phyloP scores from a whole-genome alignment of 306 rosid species.

The Arachis hypogaea region DNA sequence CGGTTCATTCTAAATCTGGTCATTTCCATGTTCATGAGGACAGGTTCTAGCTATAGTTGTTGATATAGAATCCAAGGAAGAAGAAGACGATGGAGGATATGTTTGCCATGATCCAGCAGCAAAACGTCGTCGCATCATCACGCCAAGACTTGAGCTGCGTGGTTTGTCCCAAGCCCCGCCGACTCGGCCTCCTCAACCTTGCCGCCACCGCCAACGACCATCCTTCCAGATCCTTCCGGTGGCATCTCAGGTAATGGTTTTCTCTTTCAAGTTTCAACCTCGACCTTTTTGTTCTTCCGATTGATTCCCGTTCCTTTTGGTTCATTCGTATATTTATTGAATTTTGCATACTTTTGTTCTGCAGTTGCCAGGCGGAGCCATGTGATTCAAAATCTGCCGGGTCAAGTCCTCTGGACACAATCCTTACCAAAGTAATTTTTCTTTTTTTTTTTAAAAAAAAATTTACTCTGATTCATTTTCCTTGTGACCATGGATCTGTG shows the following conservation, averaged over 20 bases:
- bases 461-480: not conserved
- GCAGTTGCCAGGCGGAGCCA: slow-evolving; percentile 72
- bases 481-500: not conserved
- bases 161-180: slow-evolving; percentile 96
- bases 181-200: slow-evolving; percentile 57
- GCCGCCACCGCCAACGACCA: slow-evolving; percentile 56
- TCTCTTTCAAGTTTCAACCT: not conserved
- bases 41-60: slow-evolving; percentile 36
- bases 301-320: not conserved
- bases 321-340: slow-evolving; percentile 12
- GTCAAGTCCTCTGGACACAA: slow-evolving; percentile 63
- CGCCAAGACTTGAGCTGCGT: slow-evolving; percentile 63
- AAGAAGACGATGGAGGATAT: slow-evolving; percentile 76
- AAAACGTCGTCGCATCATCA: slow-evolving; percentile 65
- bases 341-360: not conserved
- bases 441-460: too few relatives aligned
- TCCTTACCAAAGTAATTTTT: slow-evolving; percentile 68
- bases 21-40: not conserved
- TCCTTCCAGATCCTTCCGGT: slow-evolving; percentile 55
- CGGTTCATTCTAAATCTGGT: not conserved
- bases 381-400: slow-evolving; percentile 63
- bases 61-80: slow-evolving; percentile 8
- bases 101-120: slow-evolving; percentile 54
- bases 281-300: not conserved
- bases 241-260: slow-evolving; percentile 62